Conservation (phyloP, 1,284 basidiomycete species). For the Sutorius eximius region DNA sequence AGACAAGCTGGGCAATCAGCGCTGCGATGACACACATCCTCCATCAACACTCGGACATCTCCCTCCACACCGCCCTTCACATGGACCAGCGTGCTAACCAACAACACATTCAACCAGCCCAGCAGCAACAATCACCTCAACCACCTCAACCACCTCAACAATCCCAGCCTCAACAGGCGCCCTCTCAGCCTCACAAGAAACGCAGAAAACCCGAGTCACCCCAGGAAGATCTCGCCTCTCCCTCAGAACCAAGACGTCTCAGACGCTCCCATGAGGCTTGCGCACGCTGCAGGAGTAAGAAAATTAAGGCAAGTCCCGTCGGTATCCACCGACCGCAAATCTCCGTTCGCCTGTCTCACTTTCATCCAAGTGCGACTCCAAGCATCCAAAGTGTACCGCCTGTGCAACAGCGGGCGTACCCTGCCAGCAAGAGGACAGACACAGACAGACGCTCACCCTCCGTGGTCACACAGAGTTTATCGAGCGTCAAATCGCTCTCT, state of each 20-base stretch:
- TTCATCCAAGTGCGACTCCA: conserved; percentile 74
- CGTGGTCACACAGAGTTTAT: conserved; percentile 77
- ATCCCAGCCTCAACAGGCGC: conserved; percentile 36
- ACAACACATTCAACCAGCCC: conserved; percentile 23
- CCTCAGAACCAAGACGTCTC: conserved; percentile 72
- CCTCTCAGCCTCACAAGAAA: conserved; percentile 51
- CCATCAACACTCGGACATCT: conserved; percentile 47
- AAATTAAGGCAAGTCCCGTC: conserved; percentile 90
- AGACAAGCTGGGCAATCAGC: conserved; percentile 19
- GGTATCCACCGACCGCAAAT: conserved; percentile 82
- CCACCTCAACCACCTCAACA: conserved; percentile 37
- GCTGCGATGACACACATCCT: conserved; percentile 52
- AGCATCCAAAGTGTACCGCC: conserved; percentile 79
- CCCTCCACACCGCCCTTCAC: conserved; percentile 60
- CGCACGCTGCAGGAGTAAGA: conserved; percentile 85
- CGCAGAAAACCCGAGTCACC: conserved; percentile 53
- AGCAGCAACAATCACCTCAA: conserved; percentile 43
- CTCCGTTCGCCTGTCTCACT: conserved; percentile 48
- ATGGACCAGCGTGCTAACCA: conserved; percentile 61
- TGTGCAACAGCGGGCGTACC: conserved; percentile 73
- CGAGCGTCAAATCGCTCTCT: conserved; percentile 73
- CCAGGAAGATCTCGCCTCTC: conserved; percentile 50
- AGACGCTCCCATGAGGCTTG: conserved; percentile 85
- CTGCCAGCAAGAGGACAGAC: conserved; percentile 82
- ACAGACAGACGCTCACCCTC: conserved; percentile 78